Percentiles rank a stretch among this genome's conserved stretches.
These are phyloP conservation scores for Allium fistulosum DNA, from an alignment of 106 monocot species.

Conservation along the genomic window DNA sequence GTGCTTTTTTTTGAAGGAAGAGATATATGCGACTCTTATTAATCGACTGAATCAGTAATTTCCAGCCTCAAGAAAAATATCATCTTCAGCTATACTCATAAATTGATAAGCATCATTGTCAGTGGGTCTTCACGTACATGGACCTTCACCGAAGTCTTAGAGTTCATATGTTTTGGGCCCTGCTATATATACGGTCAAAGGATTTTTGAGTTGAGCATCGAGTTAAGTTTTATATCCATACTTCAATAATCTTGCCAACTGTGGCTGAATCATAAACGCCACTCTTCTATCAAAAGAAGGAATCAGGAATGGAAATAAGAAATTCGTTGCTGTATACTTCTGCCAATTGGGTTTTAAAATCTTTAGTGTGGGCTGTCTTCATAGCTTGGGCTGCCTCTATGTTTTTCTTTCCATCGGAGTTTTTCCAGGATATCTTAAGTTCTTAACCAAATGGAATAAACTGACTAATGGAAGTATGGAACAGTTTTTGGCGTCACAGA, in stretches of 20 bases:
- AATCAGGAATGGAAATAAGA: not conserved
- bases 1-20: no score
- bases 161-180: not conserved
- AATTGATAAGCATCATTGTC: no score
- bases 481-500: conserved; percentile 55
- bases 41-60: no score
- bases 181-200: not conserved
- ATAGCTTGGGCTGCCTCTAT: conserved; percentile 39
- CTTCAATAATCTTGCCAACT: not conserved
- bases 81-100: no score
- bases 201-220: no score
- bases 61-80: no score
- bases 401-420: conserved; percentile 30
- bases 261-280: conserved; percentile 28
- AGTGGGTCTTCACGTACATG: no score
- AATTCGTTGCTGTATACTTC: conserved; percentile 8
- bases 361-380: conserved; percentile 60
- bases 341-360: conserved; percentile 32
- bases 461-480: conserved; percentile 12
- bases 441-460: conserved; percentile 2
- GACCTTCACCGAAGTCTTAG: not conserved
- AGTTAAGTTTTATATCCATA: not conserved
- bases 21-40: no score
- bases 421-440: not conserved
- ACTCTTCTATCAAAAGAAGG: conserved; percentile 15